Percentiles rank a stretch among this genome's conserved stretches.
phyloP scores from a whole-genome alignment of 2,329 filamentous ascomycete genomes.

The Blumeria graminis region DNA sequence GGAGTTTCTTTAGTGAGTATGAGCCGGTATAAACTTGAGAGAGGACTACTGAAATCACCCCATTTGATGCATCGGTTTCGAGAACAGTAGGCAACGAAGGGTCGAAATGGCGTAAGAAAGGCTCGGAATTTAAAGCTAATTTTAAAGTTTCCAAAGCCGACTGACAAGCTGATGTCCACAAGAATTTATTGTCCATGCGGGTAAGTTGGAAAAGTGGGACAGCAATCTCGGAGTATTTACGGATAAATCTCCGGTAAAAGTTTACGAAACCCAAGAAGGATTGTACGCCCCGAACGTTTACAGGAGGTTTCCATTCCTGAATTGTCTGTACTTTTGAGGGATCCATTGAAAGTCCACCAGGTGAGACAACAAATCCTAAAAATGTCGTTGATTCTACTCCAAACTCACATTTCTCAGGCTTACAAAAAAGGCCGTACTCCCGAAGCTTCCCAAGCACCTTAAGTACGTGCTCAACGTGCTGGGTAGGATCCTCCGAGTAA shows the following conservation, averaged over 20 bases:
- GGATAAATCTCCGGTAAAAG: no score
- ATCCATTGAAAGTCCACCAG: no score
- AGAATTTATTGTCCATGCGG: not conserved
- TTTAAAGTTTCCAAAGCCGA: not conserved
- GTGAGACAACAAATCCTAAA: not conserved
- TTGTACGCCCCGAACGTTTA: not conserved
- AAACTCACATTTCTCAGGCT: not conserved
- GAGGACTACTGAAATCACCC: not conserved
- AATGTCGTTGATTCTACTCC: not conserved
- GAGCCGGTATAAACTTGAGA: not conserved
- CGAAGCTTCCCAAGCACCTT: not conserved
- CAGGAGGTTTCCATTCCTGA: not conserved
- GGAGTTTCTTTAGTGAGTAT: not conserved
- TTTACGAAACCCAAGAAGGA: slow-evolving; percentile 1
- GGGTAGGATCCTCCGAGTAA: not conserved
- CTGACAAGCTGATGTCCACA: not conserved
- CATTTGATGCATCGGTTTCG: slow-evolving; percentile 1
- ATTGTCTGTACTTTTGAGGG: not conserved
- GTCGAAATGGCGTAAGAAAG: not conserved
- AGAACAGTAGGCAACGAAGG: not conserved
- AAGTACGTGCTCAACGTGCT: not conserved
- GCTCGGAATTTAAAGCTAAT: not conserved
- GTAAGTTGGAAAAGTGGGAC: not conserved
- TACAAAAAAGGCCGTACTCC: not conserved
- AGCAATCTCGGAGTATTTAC: not conserved